Base-by-base conservation (phyloP, 176 grass and related monocot species). In the Musa schizocarpa region DNA sequence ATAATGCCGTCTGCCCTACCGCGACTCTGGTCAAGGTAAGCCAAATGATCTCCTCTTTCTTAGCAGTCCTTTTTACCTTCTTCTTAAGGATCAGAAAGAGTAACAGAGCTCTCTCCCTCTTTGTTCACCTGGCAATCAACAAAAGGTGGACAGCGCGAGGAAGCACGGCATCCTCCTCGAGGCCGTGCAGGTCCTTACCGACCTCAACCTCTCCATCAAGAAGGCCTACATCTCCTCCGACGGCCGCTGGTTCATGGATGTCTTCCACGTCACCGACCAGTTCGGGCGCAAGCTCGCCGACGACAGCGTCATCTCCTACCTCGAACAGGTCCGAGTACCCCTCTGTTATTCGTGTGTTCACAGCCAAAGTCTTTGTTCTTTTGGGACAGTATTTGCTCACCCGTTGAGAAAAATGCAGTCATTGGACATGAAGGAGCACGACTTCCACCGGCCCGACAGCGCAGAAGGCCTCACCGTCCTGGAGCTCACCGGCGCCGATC, bases 241-340 rank as follows among this genome's bases (percentile, higher is more conserved):
- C 54, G 88, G 96, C 4, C 85, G 90, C 4, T 99, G 96, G 96
- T 99, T 99, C 96, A 99, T 99, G 96, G 96, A 99, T 76, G 96
- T 99, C 17, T 99, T 99, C 91, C 91, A 99, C 81, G 88, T 92
- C 52, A 95, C 88, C 9, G 96, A 99, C 69, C 61, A 65, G n/a
- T 77, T 52, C 21, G 75, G 59, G 48, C 0, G 50, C 48, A 77
- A 77, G 59, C 75, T 77, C 12, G 49, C 75, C 59, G 75, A 77
- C 61, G 75, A 65, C 1, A 65, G 75, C 10, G 75, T 77, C 61
- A 51, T 77, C 61, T 65, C 75, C 20, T 77, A 66, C 49, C 58
- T 77, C 59, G 75, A 77, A 49, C 73, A 75, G 73, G 73, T 75
- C 14, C 16, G 1, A 9, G 9, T 70, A 14, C 0, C 43, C 43